Conservation (phyloP, 441 rosid species). For the Corymbia calophylla region DNA sequence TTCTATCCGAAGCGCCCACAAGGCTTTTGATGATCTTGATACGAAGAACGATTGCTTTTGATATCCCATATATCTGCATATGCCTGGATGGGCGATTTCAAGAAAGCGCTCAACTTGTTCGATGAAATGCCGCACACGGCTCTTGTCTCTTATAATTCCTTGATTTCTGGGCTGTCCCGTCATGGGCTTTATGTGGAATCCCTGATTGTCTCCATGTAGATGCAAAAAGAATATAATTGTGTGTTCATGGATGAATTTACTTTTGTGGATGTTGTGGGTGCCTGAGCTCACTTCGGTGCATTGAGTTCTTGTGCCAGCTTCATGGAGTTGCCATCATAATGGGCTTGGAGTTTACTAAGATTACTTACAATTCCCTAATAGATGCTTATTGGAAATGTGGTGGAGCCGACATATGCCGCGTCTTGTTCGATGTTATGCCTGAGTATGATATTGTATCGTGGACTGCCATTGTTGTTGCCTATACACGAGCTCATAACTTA, state of each 20-base stretch:
- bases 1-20: too few species aligned
- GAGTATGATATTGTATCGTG: too few species aligned
- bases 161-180: slow-evolving; percentile 31
- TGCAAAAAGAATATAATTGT: slow-evolving; percentile 8
- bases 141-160: slow-evolving; percentile 24
- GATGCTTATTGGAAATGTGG: too few species aligned
- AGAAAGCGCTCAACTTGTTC: slow-evolving; percentile 1
- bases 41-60: too few species aligned
- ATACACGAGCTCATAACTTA: too few species aligned
- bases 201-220: slow-evolving; percentile 2
- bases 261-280: slow-evolving; percentile 19
- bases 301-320: slow-evolving; percentile 20
- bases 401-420: too few species aligned
- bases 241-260: slow-evolving; percentile 20
- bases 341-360: slow-evolving; percentile 22
- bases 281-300: slow-evolving; percentile 25
- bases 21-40: too few species aligned
- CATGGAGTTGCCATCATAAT: slow-evolving; percentile 17
- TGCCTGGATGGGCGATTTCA: not conserved
- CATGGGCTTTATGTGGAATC: slow-evolving; percentile 21
- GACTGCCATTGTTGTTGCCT: too few species aligned
- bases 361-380: not conserved
- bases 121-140: slow-evolving; percentile 31
- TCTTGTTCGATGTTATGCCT: too few species aligned
- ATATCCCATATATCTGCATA: not conserved